These are phyloP conservation scores for Diplodia corticola DNA, from an alignment of 2,329 filamentous ascomycete genomes.

Conservation along the genomic window DNA sequence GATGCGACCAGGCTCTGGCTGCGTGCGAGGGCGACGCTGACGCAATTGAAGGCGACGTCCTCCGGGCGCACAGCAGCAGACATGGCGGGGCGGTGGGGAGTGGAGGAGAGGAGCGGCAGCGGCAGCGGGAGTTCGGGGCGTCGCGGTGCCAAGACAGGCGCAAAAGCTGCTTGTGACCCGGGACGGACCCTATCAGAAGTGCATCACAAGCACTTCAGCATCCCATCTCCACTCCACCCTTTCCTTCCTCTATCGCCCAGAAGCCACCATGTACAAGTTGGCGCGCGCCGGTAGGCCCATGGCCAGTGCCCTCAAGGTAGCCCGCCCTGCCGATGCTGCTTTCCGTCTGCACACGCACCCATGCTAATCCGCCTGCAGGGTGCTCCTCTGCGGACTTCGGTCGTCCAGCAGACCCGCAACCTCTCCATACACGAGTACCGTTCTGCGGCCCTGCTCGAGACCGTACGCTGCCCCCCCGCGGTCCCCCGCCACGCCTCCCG, in stretches of 20 bases:
- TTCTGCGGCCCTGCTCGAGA: conserved; percentile 84
- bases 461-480: conserved; percentile 45
- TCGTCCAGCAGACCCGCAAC: conserved; percentile 78
- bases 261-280: conserved; percentile 78
- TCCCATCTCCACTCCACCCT: conserved; percentile 31
- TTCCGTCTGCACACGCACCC: conserved; percentile 15
- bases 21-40: conserved; percentile 55
- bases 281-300: conserved; percentile 74
- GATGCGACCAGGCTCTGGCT: conserved; percentile 57
- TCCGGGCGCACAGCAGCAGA: conserved; percentile 38
- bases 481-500: conserved; percentile 17
- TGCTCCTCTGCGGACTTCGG: conserved; percentile 54
- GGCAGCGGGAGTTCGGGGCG: background rate
- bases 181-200: conserved; percentile 8
- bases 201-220: conserved; percentile 29
- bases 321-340: conserved; percentile 46
- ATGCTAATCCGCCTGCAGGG: conserved; percentile 51
- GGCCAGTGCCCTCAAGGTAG: conserved; percentile 75
- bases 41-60: conserved; percentile 57
- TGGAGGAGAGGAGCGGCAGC: background rate
- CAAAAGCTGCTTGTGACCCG: conserved; percentile 18
- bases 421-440: conserved; percentile 98
- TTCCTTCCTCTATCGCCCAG: conserved; percentile 28
- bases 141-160: conserved; percentile 4
- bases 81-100: conserved; percentile 29